Evolutionary conservation across 305 asterid genomes (phyloP), one percentile per base, ranked within the genome.

Genomic region (Caryopteris hybrid): DNA sequence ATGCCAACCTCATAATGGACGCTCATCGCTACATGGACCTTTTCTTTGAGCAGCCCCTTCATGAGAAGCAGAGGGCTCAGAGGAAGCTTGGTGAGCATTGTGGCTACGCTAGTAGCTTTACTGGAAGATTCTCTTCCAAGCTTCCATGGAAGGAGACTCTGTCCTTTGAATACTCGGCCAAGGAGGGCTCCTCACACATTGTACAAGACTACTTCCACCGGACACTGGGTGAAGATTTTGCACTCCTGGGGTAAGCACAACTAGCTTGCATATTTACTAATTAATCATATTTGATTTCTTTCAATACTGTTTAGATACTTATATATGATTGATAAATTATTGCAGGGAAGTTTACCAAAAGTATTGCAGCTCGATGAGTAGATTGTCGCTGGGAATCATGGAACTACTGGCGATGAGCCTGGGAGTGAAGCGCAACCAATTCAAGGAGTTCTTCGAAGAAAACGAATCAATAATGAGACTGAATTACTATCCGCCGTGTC

Each of bases 91-190:
- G 97, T 0, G 97, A 88, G 71, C 88, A 81, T 53, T 84, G 92
- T 60, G 97, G 97, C 23, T 88, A 91, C 60, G 91, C 97, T 2
- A 91, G 95, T 43, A 88, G 96, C 82, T 88, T 91, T 80, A 88
- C 95, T 0, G 96, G 95, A 8, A 29, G 97, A 16, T 91, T 91
- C 73, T 82, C 95, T 4, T 75, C 92, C 39, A 91, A 91, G 76
- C 78, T 91, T 9, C 97, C 97, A 0, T 91, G 97, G 97, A 91
- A 91, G 76, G 97, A 91, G 69, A 91, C 97, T 4, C 92, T 91
- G 21, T 91, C 97, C 11, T 85, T 91, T 16, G 83, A 71, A 3
- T 91, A 78, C 79, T 78, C 86, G 0, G 79, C 83, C 0, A 58
- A 71, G 0, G 36, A 68, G 29, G 55, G 42, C 46, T 63, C 84